phyloP scores from a whole-genome alignment of 1,284 basidiomycete genomes.

The Xanthoconium separans region DNA sequence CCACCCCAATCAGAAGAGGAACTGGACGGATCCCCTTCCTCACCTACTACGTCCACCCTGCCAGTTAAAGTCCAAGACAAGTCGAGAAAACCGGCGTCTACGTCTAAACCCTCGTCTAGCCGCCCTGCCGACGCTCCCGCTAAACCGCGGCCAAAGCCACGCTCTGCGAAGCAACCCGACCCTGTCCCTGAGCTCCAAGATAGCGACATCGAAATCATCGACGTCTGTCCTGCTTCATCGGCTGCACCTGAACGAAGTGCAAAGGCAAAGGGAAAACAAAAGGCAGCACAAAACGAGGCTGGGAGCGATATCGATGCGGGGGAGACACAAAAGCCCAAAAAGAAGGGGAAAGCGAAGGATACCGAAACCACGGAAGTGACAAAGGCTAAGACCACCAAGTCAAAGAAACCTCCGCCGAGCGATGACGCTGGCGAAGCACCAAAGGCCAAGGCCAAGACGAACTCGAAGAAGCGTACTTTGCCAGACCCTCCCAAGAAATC shows the following conservation, averaged over 20 bases:
- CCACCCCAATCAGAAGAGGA: conserved; percentile 13
- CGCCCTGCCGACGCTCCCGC: conserved; percentile 14
- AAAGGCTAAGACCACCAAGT: conserved; percentile 20
- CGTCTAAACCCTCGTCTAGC: conserved; percentile 18
- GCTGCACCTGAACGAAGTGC: conserved; percentile 12
- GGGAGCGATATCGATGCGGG: conserved; percentile 9
- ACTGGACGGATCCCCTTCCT: neutral
- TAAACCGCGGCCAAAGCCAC: conserved; percentile 24
- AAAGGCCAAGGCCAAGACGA: conserved; percentile 25
- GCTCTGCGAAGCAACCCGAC: conserved; percentile 13
- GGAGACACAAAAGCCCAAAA: conserved; percentile 18
- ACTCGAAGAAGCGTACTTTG: conserved; percentile 21
- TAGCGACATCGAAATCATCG: conserved; percentile 33
- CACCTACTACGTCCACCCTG: conserved; percentile 9
- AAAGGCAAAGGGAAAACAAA: conserved; percentile 33
- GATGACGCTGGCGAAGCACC: conserved; percentile 16
- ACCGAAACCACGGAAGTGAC: conserved; percentile 26
- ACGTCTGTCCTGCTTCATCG: conserved; percentile 3
- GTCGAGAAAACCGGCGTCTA: conserved; percentile 11
- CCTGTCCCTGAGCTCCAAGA: conserved; percentile 21
- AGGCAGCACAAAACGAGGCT: conserved; percentile 6
- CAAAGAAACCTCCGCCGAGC: conserved; percentile 23
- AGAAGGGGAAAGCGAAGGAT: conserved; percentile 28
- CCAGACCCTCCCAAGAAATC: conserved; percentile 21
- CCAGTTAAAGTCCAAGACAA: conserved; percentile 15